Evolutionary conservation across 495 filamentous ascomycete genomes (phyloP).

Genomic region (Talaromyces ruber): DNA sequence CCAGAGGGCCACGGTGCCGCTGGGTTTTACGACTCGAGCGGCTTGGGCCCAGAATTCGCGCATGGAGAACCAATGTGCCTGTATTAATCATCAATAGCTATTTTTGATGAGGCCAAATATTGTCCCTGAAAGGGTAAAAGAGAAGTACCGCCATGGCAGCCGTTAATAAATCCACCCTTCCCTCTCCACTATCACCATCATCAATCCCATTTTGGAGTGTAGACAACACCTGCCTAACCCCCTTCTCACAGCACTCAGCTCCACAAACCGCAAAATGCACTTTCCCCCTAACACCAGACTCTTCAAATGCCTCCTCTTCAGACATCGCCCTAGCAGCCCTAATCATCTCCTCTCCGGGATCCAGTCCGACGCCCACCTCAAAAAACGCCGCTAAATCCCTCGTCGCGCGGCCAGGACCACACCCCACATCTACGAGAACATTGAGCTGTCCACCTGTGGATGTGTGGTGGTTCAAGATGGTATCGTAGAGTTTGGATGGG

Average conservation of each 20-base stretch:
- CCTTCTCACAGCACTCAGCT: slow-evolving; percentile 27
- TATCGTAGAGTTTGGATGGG: slow-evolving; percentile 25
- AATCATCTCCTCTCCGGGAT: slow-evolving; percentile 46
- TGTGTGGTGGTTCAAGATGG: slow-evolving; percentile 35
- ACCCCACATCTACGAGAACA: slow-evolving; percentile 42
- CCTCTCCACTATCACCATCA: slow-evolving; percentile 12
- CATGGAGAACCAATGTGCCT: slow-evolving; percentile 54
- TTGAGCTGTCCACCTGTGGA: slow-evolving; percentile 32
- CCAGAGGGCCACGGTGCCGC: slow-evolving; percentile 49
- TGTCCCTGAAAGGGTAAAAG: too few species aligned
- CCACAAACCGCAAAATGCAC: slow-evolving; percentile 29
- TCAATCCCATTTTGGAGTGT: neutral
- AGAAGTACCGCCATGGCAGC: slow-evolving; percentile 31
- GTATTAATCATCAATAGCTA: neutral
- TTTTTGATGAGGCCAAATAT: too few species aligned
- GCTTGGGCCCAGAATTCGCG: slow-evolving; percentile 40
- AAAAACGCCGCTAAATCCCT: slow-evolving; percentile 31
- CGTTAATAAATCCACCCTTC: slow-evolving; percentile 39
- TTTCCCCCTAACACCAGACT: slow-evolving; percentile 6
- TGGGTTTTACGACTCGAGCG: slow-evolving; percentile 35
- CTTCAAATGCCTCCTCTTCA: slow-evolving; percentile 10
- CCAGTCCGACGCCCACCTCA: slow-evolving; percentile 31
- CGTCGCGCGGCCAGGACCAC: slow-evolving; percentile 39
- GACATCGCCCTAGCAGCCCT: slow-evolving; percentile 17
- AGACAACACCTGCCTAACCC: slow-evolving; percentile 2